Percentiles rank a stretch among this genome's conserved stretches.
Conservation (phyloP, 163 green algal species). For the Scenedesmus sp. region DNA sequence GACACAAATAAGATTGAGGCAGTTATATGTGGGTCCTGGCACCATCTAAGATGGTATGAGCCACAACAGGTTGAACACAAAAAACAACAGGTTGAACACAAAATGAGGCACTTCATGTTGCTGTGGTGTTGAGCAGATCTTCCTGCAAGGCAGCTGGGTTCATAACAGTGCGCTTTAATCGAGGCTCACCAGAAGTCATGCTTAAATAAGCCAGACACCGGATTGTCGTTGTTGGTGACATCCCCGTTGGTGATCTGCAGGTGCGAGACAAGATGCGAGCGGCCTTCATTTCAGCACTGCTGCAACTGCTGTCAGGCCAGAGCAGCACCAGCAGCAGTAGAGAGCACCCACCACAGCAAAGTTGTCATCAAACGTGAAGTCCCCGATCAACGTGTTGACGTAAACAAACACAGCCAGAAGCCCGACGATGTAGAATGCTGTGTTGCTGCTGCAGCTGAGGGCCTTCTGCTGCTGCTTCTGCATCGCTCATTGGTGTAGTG, state of each 20-base stretch:
- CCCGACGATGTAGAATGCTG: conserved; percentile 8
- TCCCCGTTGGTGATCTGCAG: conserved; percentile 77
- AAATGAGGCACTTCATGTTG: too few relatives aligned
- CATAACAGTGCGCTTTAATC: neutral
- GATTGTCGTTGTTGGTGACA: conserved; percentile 61
- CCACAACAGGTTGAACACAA: too few relatives aligned
- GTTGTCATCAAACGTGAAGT: conserved; percentile 82
- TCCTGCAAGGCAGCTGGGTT: neutral
- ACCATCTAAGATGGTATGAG: too few relatives aligned
- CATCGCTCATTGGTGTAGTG: neutral
- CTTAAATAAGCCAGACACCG: conserved; percentile 57
- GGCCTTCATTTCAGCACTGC: neutral
- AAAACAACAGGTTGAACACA: neutral
- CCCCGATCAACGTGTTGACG: conserved; percentile 68
- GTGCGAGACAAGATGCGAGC: neutral
- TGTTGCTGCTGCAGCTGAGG: neutral
- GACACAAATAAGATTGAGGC: neutral
- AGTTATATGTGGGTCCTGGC: neutral
- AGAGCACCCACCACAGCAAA: conserved; percentile 74
- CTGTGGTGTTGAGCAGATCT: too few relatives aligned
- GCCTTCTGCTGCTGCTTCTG: neutral
- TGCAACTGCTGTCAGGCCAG: neutral
- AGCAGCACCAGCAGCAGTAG: neutral
- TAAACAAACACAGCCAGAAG: conserved; percentile 60
- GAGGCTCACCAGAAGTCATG: conserved; percentile 81